Evolutionary conservation across 2,329 filamentous ascomycete species (phyloP).

Genomic region (Fonsecaea nubica): DNA sequence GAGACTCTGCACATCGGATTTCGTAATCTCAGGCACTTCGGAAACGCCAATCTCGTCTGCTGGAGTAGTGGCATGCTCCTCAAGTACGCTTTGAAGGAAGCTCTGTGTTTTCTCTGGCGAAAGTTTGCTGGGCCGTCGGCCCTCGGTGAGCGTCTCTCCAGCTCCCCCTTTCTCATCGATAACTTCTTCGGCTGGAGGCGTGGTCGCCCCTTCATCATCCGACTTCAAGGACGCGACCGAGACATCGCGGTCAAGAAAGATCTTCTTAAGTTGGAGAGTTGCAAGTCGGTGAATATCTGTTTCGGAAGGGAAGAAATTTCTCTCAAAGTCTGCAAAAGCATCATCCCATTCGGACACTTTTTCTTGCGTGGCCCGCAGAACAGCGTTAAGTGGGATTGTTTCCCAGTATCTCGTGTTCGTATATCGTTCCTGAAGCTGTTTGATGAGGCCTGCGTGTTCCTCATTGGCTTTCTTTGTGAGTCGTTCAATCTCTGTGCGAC

Average conservation of each 20-base stretch:
- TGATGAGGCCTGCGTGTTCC: slow-evolving; percentile 75
- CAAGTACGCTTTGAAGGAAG: slow-evolving; percentile 69
- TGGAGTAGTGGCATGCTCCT: slow-evolving; percentile 61
- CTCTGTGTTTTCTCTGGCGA: slow-evolving; percentile 69
- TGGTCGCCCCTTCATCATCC: slow-evolving; percentile 69
- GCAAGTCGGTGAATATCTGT: slow-evolving; percentile 94
- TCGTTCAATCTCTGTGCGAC: slow-evolving; percentile 78
- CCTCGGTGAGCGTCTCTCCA: slow-evolving; percentile 43
- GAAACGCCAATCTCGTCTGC: slow-evolving; percentile 17
- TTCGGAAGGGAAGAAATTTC: slow-evolving; percentile 89
- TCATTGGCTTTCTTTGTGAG: slow-evolving; percentile 81
- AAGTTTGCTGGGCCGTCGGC: slow-evolving; percentile 53
- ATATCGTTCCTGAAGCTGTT: slow-evolving; percentile 85
- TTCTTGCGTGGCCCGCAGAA: slow-evolving; percentile 88
- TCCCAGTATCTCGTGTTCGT: slow-evolving; percentile 96
- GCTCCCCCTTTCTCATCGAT: slow-evolving; percentile 44
- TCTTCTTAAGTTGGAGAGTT: slow-evolving; percentile 88
- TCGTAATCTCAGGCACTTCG: slow-evolving; percentile 24
- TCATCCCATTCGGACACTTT: slow-evolving; percentile 94
- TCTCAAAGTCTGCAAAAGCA: slow-evolving; percentile 87
- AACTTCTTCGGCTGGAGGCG: slow-evolving; percentile 49
- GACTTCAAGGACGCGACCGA: slow-evolving; percentile 76
- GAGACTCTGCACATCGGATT: slow-evolving; percentile 31
- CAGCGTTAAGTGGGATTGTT: slow-evolving; percentile 88
- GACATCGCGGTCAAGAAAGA: slow-evolving; percentile 86